Conservation (phyloP, 352 stramenopile species). For the Halophytophthora polymorphica region DNA sequence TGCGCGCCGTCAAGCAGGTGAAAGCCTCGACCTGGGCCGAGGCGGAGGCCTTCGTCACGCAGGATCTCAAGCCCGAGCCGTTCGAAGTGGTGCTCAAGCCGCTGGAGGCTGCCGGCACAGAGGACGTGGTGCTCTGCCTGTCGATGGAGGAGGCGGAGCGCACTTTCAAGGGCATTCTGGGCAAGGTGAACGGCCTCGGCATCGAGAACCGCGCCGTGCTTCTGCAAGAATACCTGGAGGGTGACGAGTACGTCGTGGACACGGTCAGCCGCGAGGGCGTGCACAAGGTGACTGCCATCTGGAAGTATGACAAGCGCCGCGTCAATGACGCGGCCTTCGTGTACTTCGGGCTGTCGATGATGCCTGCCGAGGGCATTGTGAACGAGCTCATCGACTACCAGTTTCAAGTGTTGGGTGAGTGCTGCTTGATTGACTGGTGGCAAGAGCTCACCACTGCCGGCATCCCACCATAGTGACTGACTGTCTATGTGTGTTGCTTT, state of each 20-base stretch:
- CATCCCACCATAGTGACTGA: too few species aligned
- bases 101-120: conserved; percentile 68
- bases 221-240: conserved; percentile 93
- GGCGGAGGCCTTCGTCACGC: conserved; percentile 65
- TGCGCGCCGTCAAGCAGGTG: conserved; percentile 91
- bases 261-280: conserved; percentile 90
- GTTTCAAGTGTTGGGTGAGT: conserved; percentile 62
- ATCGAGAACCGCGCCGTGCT: conserved; percentile 81
- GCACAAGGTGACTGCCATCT: conserved; percentile 95
- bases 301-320: conserved; percentile 97
- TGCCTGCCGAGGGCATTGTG: conserved; percentile 62
- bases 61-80: conserved; percentile 56
- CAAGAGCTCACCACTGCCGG: conserved; percentile 1
- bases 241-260: conserved; percentile 96
- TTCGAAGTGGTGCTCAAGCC: conserved; percentile 92
- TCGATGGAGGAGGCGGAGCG: conserved; percentile 68
- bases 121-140: conserved; percentile 80
- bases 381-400: conserved; percentile 85
- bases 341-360: conserved; percentile 88
- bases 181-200: conserved; percentile 87
- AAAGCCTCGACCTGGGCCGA: conserved; percentile 76
- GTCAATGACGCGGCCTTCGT: conserved; percentile 95
- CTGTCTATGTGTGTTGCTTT: background rate
- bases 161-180: conserved; percentile 83
- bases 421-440: background rate